phyloP scores from a whole-genome alignment of 495 filamentous ascomycete species.

The Cercophora samala region DNA sequence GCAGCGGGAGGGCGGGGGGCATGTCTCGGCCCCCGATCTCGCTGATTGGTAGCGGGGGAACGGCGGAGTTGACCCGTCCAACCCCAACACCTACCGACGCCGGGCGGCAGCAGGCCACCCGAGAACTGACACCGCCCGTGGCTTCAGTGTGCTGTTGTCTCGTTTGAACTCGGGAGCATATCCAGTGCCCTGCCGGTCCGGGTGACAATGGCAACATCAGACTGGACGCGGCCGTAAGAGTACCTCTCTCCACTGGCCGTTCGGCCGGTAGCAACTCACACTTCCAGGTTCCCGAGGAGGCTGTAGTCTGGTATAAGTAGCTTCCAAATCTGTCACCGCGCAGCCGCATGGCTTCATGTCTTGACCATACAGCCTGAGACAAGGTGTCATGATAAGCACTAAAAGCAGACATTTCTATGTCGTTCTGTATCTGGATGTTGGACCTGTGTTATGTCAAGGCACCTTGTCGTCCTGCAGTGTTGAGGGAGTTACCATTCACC shows the following conservation, averaged over 20 bases:
- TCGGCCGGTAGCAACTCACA: too few relatives aligned
- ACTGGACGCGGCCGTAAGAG: background rate
- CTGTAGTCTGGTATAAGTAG: too few relatives aligned
- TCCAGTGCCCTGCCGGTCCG: too few relatives aligned
- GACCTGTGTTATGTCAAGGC: background rate
- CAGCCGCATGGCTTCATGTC: background rate
- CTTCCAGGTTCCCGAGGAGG: too few relatives aligned
- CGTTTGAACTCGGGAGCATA: too few relatives aligned
- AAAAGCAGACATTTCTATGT: background rate
- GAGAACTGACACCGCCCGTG: background rate
- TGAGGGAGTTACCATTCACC: background rate
- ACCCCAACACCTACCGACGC: background rate
- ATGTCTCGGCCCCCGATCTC: background rate
- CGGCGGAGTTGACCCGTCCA: background rate
- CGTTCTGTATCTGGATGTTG: background rate
- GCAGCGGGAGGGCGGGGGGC: slow-evolving; percentile 7
- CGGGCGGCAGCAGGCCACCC: background rate
- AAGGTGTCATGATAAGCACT: background rate
- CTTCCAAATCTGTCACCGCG: too few relatives aligned
- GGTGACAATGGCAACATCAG: background rate
- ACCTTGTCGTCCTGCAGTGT: background rate
- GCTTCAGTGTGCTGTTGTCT: background rate
- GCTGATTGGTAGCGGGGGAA: background rate
- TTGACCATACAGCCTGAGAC: background rate
- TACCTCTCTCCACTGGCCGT: background rate